A percentile compares a stretch with the other conserved stretches of the same genome.
phyloP scores from a whole-genome alignment of 805 yeast species.

The Saccharomycopsis schoenii region DNA sequence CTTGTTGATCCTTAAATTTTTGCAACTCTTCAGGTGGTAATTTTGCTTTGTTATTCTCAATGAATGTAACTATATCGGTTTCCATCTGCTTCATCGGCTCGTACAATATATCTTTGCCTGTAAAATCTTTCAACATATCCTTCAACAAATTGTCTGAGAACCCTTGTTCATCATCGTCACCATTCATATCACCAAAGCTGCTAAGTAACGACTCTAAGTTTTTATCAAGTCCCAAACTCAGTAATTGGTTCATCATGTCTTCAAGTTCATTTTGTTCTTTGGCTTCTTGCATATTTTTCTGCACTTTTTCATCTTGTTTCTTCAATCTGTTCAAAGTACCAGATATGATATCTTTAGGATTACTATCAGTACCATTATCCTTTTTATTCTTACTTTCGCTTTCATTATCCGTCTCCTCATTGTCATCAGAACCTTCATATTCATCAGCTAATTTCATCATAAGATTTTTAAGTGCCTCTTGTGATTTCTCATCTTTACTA shows the following conservation, averaged over 20 bases:
- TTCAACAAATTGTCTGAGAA: slow-evolving; percentile 34
- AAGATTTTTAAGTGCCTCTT: slow-evolving; percentile 8
- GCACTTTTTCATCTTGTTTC: slow-evolving; percentile 64
- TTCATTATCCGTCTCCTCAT: background rate
- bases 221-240: slow-evolving; percentile 33
- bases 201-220: background rate
- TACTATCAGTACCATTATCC: slow-evolving; percentile 30
- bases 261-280: slow-evolving; percentile 24
- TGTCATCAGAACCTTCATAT: slow-evolving; percentile 16
- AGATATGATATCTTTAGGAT: slow-evolving; percentile 67
- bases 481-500: slow-evolving; percentile 8
- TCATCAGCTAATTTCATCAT: slow-evolving; percentile 20
- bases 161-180: slow-evolving; percentile 21
- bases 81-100: slow-evolving; percentile 81
- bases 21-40: slow-evolving; percentile 35
- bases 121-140: slow-evolving; percentile 71
- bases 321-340: slow-evolving; percentile 74
- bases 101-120: slow-evolving; percentile 76
- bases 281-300: slow-evolving; percentile 43
- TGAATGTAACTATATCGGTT: slow-evolving; percentile 62
- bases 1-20: slow-evolving; percentile 53
- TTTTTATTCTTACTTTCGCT: slow-evolving; percentile 15
- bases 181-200: slow-evolving; percentile 18
- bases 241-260: slow-evolving; percentile 54
- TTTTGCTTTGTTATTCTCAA: slow-evolving; percentile 40